Conservation (phyloP, 1,284 basidiomycete species). For the Irpex rosettiformis region DNA sequence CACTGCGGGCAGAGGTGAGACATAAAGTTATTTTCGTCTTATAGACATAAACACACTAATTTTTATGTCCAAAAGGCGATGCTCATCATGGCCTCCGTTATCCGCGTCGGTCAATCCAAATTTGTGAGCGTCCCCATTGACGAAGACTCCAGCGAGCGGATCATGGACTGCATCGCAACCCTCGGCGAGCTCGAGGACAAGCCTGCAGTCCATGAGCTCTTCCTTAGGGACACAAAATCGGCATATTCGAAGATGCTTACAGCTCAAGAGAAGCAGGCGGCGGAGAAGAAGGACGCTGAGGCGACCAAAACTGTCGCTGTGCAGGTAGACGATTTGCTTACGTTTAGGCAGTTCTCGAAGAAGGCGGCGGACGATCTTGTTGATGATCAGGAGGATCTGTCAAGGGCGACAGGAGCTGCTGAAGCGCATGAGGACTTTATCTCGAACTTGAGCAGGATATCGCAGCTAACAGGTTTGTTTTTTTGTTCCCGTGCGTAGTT, state of each 20-base stretch:
- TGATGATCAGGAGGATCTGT: conserved; percentile 88
- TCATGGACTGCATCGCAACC: conserved; percentile 95
- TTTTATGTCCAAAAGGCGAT: conserved; percentile 63
- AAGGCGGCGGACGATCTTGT: conserved; percentile 79
- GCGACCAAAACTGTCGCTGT: conserved; percentile 71
- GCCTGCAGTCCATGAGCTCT: conserved; percentile 75
- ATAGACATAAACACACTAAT: conserved; percentile 1
- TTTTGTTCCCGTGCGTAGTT: neutral
- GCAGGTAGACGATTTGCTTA: conserved; percentile 92
- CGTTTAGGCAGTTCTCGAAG: conserved; percentile 94
- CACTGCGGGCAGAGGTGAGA: conserved; percentile 81
- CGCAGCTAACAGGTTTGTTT: conserved; percentile 85
- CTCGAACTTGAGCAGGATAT: conserved; percentile 92
- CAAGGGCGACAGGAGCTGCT: conserved; percentile 83
- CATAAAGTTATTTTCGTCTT: neutral
- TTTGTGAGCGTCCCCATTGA: conserved; percentile 93
- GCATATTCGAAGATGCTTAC: conserved; percentile 95
- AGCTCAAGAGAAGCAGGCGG: conserved; percentile 89
- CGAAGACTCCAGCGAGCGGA: conserved; percentile 96
- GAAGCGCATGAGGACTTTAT: conserved; percentile 94
- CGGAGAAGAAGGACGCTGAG: conserved; percentile 84
- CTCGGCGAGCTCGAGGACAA: conserved; percentile 74
- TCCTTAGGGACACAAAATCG: conserved; percentile 89
- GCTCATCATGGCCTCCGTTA: conserved; percentile 97
- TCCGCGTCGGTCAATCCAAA: conserved; percentile 96